A percentile compares a stretch with the other conserved stretches of the same genome.
phyloP scores from a whole-genome alignment of 805 yeast species.

The Citeromyces nyonsensis region DNA sequence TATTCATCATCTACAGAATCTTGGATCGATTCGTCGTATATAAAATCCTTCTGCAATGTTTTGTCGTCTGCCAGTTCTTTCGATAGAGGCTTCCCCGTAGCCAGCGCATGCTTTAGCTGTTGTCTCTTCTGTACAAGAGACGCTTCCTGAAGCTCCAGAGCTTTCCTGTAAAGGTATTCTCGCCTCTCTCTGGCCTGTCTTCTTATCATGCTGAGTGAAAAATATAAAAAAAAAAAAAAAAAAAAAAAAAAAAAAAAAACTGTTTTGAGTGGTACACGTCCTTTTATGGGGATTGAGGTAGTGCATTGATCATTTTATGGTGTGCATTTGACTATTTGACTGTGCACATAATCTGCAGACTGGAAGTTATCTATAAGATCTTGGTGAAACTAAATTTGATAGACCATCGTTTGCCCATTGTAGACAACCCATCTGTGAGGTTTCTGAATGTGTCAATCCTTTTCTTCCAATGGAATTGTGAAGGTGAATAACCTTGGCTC shows the following conservation, averaged over 20 bases:
- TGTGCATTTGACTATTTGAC: no score
- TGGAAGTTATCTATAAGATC: no score
- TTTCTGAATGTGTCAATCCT: no score
- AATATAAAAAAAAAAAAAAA: neutral
- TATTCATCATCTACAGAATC: constrained; percentile 82
- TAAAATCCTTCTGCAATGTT: constrained; percentile 62
- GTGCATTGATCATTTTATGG: no score
- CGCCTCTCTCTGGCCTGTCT: constrained; percentile 94
- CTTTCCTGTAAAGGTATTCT: constrained; percentile 81
- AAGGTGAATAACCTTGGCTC: no score
- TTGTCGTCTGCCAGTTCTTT: constrained; percentile 85
- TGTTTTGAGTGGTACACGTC: constrained; percentile 1
- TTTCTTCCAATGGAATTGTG: no score
- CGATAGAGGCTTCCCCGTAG: constrained; percentile 80
- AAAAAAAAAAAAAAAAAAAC: neutral
- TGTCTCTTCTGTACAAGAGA: constrained; percentile 75
- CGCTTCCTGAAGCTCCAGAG: constrained; percentile 83
- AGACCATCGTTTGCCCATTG: no score
- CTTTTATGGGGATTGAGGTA: no score
- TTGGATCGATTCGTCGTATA: constrained; percentile 72
- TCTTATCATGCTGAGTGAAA: constrained; percentile 37
- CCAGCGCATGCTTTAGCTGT: constrained; percentile 74
- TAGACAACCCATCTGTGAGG: no score
- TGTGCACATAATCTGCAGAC: no score
- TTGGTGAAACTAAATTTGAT: no score